A percentile compares a stretch with the other conserved stretches of the same genome.
phyloP scores from a whole-genome alignment of 495 filamentous ascomycete genomes.

The Aspergillus bridgeri region DNA sequence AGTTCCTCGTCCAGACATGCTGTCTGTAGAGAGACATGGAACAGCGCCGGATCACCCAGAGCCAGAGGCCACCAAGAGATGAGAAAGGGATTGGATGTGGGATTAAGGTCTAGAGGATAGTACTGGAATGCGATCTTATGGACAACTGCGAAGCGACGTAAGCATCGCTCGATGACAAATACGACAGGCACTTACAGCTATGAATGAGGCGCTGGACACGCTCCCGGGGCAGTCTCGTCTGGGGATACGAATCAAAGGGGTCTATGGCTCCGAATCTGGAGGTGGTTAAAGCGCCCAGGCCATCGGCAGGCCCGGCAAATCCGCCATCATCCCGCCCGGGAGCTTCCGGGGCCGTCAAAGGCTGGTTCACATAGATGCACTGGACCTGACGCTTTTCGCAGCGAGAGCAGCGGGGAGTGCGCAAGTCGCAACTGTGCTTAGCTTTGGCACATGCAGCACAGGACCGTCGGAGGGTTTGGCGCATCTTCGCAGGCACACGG shows the following conservation, averaged over 20 bases:
- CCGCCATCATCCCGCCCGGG: constrained; percentile 8
- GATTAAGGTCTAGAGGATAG: constrained; percentile 49
- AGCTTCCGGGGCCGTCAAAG: constrained; percentile 27
- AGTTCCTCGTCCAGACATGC: constrained; percentile 51
- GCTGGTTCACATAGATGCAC: constrained; percentile 49
- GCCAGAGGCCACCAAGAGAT: constrained; percentile 54
- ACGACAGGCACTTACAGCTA: constrained; percentile 35
- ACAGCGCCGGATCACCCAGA: constrained; percentile 47
- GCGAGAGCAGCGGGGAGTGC: constrained; percentile 46
- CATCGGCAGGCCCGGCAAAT: constrained; percentile 6
- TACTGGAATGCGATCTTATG: constrained; percentile 53
- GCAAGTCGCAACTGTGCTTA: constrained; percentile 49
- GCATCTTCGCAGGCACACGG: constrained; percentile 26
- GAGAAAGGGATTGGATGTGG: constrained; percentile 48
- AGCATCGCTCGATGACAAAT: neutral
- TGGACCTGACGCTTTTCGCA: constrained; percentile 40
- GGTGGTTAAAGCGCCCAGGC: constrained; percentile 8
- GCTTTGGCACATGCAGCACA: constrained; percentile 48
- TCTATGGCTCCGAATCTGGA: constrained; percentile 34
- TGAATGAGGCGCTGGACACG: constrained; percentile 49
- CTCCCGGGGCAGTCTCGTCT: constrained; percentile 41
- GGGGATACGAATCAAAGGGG: constrained; percentile 51
- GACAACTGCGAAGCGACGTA: constrained; percentile 32
- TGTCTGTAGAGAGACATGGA: constrained; percentile 52
- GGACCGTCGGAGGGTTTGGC: constrained; percentile 46